Percentiles rank a stretch among this genome's conserved stretches.
These are phyloP conservation scores for Trichophyton simii DNA, from an alignment of 2,329 filamentous ascomycete genomes.

Conservation along the genomic window DNA sequence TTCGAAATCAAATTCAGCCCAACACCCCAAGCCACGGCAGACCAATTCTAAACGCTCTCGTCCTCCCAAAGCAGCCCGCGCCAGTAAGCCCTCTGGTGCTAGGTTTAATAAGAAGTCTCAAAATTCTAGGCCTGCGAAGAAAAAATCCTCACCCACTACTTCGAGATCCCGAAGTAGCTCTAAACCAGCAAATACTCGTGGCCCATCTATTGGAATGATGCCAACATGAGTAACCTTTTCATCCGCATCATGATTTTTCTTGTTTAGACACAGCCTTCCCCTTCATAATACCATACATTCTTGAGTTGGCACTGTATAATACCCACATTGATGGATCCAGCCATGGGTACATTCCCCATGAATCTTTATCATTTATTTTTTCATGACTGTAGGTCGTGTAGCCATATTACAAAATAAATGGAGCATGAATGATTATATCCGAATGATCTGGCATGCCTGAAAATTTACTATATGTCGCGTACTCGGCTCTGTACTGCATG, in stretches of 20 bases:
- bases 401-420: background rate
- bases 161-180: conserved; percentile 7
- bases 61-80: background rate
- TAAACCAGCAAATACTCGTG: conserved; percentile 9
- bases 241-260: too few species aligned
- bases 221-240: conserved; percentile 18
- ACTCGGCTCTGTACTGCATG: too few species aligned
- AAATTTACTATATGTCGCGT: too few species aligned
- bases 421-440: background rate
- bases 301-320: background rate
- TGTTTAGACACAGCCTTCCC: background rate
- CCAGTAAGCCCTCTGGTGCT: background rate
- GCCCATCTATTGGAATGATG: conserved; percentile 26
- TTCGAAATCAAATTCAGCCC: background rate
- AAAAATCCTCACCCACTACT: conserved; percentile 4
- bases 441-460: too few species aligned
- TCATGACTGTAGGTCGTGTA: background rate
- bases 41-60: conserved; percentile 4
- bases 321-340: background rate
- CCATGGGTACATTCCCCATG: background rate
- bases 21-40: background rate
- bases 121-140: background rate
- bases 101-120: conserved; percentile 5
- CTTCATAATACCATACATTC: background rate
- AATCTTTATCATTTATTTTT: background rate